These are phyloP conservation scores for Colletotrichum tofieldiae DNA, from an alignment of 2,329 filamentous ascomycete genomes.

Conservation along the genomic window DNA sequence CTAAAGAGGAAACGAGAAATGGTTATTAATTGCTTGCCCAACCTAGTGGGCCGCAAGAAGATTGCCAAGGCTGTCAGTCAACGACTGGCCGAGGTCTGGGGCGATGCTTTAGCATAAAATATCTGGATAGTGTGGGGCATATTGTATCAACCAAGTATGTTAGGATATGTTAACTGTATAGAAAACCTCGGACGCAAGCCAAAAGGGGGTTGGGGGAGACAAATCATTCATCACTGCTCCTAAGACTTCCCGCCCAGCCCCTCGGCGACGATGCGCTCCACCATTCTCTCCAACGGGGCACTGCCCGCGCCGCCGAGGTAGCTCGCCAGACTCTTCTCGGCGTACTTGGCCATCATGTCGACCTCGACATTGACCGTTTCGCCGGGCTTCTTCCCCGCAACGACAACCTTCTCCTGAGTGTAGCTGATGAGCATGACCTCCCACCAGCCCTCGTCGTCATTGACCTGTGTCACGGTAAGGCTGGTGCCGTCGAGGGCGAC, in stretches of 20 bases:
- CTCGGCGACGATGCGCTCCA: slow-evolving; percentile 82
- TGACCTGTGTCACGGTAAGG: slow-evolving; percentile 89
- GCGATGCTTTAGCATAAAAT: slow-evolving; percentile 57
- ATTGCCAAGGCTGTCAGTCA: slow-evolving; percentile 76
- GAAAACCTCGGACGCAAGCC: not conserved
- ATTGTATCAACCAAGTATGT: slow-evolving; percentile 13
- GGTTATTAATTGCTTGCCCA: slow-evolving; percentile 70
- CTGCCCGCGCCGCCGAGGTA: slow-evolving; percentile 77
- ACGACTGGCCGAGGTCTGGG: slow-evolving; percentile 83
- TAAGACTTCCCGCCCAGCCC: slow-evolving; percentile 60
- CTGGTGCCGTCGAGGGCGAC: slow-evolving; percentile 95
- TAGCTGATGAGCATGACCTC: slow-evolving; percentile 99
- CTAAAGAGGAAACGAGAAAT: slow-evolving; percentile 73
- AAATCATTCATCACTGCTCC: not conserved
- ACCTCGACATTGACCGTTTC: slow-evolving; percentile 94
- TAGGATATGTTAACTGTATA: not conserved
- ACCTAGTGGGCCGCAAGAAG: slow-evolving; percentile 78
- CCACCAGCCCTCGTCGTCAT: slow-evolving; percentile 86
- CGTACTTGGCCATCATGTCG: slow-evolving; percentile 88
- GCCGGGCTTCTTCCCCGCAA: slow-evolving; percentile 82
- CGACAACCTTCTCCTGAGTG: slow-evolving; percentile 92
- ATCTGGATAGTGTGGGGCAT: not conserved
- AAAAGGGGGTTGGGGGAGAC: not conserved
- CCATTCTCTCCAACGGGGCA: slow-evolving; percentile 78
- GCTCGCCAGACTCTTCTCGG: slow-evolving; percentile 89